Base-by-base conservation (phyloP, 169 alveolate species). In the Pseudocohnilembus persalinus region DNA sequence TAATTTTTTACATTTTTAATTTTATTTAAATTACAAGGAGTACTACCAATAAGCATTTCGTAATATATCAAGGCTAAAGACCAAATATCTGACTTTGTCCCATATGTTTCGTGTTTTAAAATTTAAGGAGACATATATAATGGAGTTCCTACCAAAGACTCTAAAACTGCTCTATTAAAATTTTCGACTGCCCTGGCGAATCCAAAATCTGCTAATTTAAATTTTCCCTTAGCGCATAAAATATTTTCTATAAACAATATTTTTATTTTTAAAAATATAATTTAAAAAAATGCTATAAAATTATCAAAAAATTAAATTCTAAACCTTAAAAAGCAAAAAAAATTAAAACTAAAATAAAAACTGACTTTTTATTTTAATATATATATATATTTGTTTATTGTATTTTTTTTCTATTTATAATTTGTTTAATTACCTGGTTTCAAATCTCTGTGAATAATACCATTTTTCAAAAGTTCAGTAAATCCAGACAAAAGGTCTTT, bases 161-260 rank as follows among this genome's bases (percentile, higher is more conserved):
- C 72, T 80, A 86, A 78, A 72, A 86, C 30, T 86, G 79, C 31
- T 32, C 78, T 31, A 30, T 79, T 73, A 73, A 86, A 86, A 74
- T 86, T 86, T 32, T 86, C 90, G 16, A 86, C 90, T 4, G 81
- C 64, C 74, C 73, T 81, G 27, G 90, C 86, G 63, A 86, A 86
- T 73, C 90, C 90, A 75, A 86, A 86, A 81, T 86, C 90, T n/a
- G 90, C 90, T 29, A 86, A 76, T 80, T 86, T 86, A 82, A 29
- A 82, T 29, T 35, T 74, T 35, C 65, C 65, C 28, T 81, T 65
- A 31, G 64, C 30, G 30, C 75, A 32, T 30, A 86, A 68, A 29
- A 86, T 86, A 35, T 86, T 86, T 27, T 83, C 90, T 63, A 49
- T 49, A n/a, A n/a, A n/a, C n/a, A n/a, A n/a, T n/a, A n/a, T n/a